Evolutionary conservation across 2,329 filamentous ascomycete species (phyloP).

Genomic region (Claviceps pusilla): DNA sequence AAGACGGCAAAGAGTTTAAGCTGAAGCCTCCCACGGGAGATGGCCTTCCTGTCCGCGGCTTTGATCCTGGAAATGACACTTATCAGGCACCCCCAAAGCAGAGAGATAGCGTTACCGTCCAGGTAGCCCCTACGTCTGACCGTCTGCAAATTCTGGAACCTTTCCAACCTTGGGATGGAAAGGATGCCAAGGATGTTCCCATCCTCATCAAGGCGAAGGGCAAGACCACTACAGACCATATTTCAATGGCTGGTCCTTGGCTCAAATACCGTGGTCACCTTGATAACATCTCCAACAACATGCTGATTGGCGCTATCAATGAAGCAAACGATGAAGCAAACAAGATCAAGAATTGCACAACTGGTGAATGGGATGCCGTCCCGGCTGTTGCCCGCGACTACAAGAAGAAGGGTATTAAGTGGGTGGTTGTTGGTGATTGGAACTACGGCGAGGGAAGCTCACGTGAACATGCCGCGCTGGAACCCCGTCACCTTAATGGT

Average conservation of each 20-base stretch:
- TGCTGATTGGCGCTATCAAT: slow-evolving; percentile 96
- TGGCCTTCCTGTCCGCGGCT: slow-evolving; percentile 66
- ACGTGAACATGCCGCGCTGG: slow-evolving; percentile 93
- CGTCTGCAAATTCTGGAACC: slow-evolving; percentile 84
- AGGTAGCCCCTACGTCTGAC: slow-evolving; percentile 78
- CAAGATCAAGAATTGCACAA: slow-evolving; percentile 87
- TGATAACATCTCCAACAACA: slow-evolving; percentile 99
- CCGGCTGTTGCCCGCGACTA: slow-evolving; percentile 93
- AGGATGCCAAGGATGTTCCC: slow-evolving; percentile 69
- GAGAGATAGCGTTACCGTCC: slow-evolving; percentile 56
- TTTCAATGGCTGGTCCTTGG: slow-evolving; percentile 94
- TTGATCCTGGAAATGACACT: slow-evolving; percentile 81
- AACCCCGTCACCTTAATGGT: slow-evolving; percentile 92
- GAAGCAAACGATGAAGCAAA: slow-evolving; percentile 92
- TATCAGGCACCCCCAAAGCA: slow-evolving; percentile 89
- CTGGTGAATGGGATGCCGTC: slow-evolving; percentile 70
- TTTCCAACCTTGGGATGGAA: slow-evolving; percentile 81
- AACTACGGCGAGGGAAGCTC: slow-evolving; percentile 98
- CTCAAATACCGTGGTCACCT: slow-evolving; percentile 97
- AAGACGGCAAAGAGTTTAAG: slow-evolving; percentile 91
- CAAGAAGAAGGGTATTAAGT: slow-evolving; percentile 91
- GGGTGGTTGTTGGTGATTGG: slow-evolving; percentile 98
- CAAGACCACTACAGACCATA: slow-evolving; percentile 95
- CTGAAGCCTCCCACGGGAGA: slow-evolving; percentile 66
- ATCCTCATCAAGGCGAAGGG: slow-evolving; percentile 94